Evolutionary conservation across 164 flowering plant genomes (phyloP).

Genomic region (Magnolia changhungtana): DNA sequence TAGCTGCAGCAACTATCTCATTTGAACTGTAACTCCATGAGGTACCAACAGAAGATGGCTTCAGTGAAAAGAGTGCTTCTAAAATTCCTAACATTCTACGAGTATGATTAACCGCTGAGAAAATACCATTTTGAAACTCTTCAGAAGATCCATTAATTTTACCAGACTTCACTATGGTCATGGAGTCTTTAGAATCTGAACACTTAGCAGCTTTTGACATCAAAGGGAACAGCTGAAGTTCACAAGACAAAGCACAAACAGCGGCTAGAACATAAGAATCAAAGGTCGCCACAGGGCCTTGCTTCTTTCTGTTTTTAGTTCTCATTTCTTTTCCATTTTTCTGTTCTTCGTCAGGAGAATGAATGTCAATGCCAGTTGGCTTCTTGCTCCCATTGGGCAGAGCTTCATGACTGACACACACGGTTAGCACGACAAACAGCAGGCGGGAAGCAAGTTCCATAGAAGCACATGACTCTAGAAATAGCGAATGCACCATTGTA

Average conservation of each 20-base stretch:
- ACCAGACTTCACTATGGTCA: constrained; percentile 31
- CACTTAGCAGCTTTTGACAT: constrained; percentile 43
- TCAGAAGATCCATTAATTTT: constrained; percentile 50
- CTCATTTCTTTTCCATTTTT: constrained; percentile 30
- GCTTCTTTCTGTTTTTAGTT: constrained; percentile 44
- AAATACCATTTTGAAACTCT: constrained; percentile 47
- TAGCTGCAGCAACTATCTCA: constrained; percentile 96
- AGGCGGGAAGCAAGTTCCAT: constrained; percentile 86
- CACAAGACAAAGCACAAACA: constrained; percentile 93
- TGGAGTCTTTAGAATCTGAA: constrained; percentile 26
- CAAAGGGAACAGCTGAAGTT: constrained; percentile 83
- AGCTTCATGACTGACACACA: constrained; percentile 95
- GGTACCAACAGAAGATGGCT: constrained; percentile 89
- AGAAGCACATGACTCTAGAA: constrained; percentile 84
- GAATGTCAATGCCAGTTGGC: constrained; percentile 42
- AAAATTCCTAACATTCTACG: constrained; percentile 77
- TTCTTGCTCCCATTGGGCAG: constrained; percentile 61
- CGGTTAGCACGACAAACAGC: constrained; percentile 84
- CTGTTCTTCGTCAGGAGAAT: constrained; percentile 36
- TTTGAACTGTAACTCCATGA: constrained; percentile 93
- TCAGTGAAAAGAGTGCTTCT: constrained; percentile 83
- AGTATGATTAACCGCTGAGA: constrained; percentile 72
- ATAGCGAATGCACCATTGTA: constrained; percentile 92
- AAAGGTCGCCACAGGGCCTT: constrained; percentile 92
- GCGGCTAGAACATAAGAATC: constrained; percentile 97